A percentile compares a stretch with the other conserved stretches of the same genome.
phyloP scores from a whole-genome alignment of 108 stramenopile species.

The Hondaea fermentalgiana region DNA sequence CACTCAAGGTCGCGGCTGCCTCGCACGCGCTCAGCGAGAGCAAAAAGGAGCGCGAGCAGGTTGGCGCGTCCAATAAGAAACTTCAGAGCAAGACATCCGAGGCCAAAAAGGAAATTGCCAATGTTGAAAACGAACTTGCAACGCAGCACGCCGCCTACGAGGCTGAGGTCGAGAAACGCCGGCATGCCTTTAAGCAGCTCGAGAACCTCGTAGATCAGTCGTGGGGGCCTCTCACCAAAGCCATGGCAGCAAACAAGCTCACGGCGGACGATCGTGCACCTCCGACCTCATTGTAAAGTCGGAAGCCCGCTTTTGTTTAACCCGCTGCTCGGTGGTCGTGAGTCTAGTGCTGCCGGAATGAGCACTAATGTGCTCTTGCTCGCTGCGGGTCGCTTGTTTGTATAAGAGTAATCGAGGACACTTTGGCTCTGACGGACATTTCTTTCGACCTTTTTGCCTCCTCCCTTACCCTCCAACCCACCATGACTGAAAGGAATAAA shows the following conservation, averaged over 20 bases:
- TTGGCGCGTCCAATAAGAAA: neutral
- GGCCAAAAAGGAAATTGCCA: neutral
- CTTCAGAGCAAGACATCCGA: neutral
- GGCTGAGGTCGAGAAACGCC: neutral
- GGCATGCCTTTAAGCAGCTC: neutral
- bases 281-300: no score
- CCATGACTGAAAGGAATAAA: no score
- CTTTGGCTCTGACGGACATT: no score
- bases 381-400: no score
- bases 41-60: neutral
- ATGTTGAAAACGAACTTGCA: neutral
- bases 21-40: neutral
- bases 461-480: no score
- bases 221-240: neutral
- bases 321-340: neutral
- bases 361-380: no score
- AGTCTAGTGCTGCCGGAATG: no score
- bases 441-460: no score
- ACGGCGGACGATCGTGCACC: no score
- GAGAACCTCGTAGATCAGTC: neutral
- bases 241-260: neutral
- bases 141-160: neutral
- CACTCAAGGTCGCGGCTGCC: neutral
- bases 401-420: no score
- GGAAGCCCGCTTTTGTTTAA: neutral